A percentile compares a stretch with the other conserved stretches of the same genome.
phyloP scores from a whole-genome alignment of 1,284 basidiomycete species.

The Xerocomus amazonicus region DNA sequence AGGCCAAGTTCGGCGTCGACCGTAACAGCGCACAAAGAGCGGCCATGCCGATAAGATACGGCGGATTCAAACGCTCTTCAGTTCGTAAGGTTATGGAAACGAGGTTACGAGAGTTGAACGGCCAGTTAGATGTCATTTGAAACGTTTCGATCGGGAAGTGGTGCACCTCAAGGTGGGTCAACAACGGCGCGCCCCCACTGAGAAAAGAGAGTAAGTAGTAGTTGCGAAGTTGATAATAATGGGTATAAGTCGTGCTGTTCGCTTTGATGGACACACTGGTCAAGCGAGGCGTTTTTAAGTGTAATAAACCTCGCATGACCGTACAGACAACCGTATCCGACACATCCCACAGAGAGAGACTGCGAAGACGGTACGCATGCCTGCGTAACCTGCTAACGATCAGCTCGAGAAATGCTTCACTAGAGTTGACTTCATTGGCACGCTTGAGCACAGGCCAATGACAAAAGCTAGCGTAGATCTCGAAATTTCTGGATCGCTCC shows the following conservation, averaged over 20 bases:
- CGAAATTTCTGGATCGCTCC: constrained; percentile 11
- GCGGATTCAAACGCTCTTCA: constrained; percentile 10
- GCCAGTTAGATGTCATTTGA: constrained; percentile 2
- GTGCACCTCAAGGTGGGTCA: constrained; percentile 16
- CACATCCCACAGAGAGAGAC: constrained; percentile 17
- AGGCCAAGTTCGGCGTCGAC: constrained; percentile 9
- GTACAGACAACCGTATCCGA: constrained; percentile 16
- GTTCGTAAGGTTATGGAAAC: constrained; percentile 16
- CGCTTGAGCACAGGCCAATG: constrained; percentile 8
- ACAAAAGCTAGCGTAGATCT: constrained; percentile 12
- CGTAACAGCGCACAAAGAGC: constrained; percentile 12
- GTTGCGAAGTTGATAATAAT: constrained; percentile 11
- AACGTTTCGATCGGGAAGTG: constrained; percentile 21
- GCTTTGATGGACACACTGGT: constrained; percentile 16
- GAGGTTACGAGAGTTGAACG: constrained; percentile 12
- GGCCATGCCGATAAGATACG: constrained; percentile 18
- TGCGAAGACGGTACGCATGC: constrained; percentile 5
- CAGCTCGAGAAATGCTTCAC: background rate
- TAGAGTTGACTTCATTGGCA: background rate
- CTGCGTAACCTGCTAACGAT: background rate
- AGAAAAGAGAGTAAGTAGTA: constrained; percentile 18
- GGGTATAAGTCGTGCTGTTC: constrained; percentile 1
- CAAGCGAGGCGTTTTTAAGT: constrained; percentile 6
- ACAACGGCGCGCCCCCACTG: constrained; percentile 5
- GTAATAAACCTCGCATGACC: constrained; percentile 6